Conservation (phyloP, 2,329 filamentous ascomycete genomes). For the Neoarthrinium moseri region DNA sequence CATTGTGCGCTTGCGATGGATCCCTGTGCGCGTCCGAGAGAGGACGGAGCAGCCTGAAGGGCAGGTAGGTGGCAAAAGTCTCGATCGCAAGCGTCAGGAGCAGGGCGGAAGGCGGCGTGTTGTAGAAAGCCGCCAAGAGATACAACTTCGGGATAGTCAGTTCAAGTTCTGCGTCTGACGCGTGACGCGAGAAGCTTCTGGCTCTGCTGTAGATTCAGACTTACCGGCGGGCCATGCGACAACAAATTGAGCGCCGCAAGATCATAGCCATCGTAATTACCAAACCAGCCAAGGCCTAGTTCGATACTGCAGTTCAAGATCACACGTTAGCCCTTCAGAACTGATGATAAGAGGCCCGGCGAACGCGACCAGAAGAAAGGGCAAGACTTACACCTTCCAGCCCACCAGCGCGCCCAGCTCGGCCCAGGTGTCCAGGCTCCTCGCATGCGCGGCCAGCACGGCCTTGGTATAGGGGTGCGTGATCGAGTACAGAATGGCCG, state of each 20-base stretch:
- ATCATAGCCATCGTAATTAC: constrained; percentile 72
- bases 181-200: constrained; percentile 3
- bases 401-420: constrained; percentile 55
- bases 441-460: constrained; percentile 67
- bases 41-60: constrained; percentile 73
- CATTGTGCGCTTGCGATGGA: constrained; percentile 54
- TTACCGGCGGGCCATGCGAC: constrained; percentile 70
- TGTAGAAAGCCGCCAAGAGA: constrained; percentile 77
- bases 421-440: constrained; percentile 58
- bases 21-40: constrained; percentile 63
- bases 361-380: too few relatives aligned
- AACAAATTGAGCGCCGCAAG: constrained; percentile 65
- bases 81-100: constrained; percentile 65
- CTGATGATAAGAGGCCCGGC: background rate
- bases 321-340: background rate
- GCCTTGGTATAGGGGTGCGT: constrained; percentile 58
- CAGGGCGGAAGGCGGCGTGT: constrained; percentile 60
- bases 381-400: constrained; percentile 53
- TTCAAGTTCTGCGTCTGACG: background rate
- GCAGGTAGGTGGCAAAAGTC: constrained; percentile 65
- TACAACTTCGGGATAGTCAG: constrained; percentile 51
- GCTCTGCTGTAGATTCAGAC: too few relatives aligned
- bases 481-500: constrained; percentile 62
- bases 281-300: constrained; percentile 70
- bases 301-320: constrained; percentile 55